Conservation (phyloP, 2,329 filamentous ascomycete genomes). For the Hypoxylon sp. region DNA sequence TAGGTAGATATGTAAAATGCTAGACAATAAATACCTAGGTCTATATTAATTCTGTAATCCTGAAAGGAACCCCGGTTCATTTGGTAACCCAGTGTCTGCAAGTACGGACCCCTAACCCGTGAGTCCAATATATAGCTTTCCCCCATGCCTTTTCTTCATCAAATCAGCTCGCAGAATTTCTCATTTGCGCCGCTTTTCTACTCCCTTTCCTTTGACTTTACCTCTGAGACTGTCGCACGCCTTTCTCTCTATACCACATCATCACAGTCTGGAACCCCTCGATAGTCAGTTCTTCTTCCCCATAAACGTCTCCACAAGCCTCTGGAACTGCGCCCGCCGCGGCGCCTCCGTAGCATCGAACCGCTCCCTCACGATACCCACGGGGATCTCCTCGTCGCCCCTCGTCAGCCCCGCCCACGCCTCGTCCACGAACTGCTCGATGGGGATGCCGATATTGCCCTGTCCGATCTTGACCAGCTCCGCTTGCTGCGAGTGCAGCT, state of each 20-base stretch:
- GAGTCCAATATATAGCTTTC: not conserved
- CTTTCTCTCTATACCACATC: not conserved
- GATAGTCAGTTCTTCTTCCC: constrained; percentile 15
- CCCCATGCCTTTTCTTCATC: too few species aligned
- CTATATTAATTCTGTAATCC: not conserved
- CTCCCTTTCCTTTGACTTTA: not conserved
- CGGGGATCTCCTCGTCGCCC: constrained; percentile 57
- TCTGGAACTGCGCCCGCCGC: constrained; percentile 31
- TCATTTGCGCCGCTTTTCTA: not conserved
- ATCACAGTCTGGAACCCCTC: constrained; percentile 15
- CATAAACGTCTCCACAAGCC: constrained; percentile 34
- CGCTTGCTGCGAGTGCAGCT: constrained; percentile 61
- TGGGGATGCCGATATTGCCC: constrained; percentile 55
- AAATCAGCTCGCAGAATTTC: not conserved
- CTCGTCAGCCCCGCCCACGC: constrained; percentile 59
- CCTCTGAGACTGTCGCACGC: not conserved
- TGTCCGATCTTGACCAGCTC: constrained; percentile 53
- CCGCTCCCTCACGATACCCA: constrained; percentile 41
- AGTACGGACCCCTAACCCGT: not conserved
- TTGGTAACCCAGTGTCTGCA: not conserved
- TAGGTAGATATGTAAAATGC: too few species aligned
- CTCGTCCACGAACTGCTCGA: constrained; percentile 59
- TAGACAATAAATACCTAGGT: too few species aligned
- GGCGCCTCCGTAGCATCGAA: constrained; percentile 42
- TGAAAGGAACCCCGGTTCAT: not conserved